These are phyloP conservation scores for Vitis cinerea DNA, from an alignment of 164 flowering plant species.

Conservation along the genomic window DNA sequence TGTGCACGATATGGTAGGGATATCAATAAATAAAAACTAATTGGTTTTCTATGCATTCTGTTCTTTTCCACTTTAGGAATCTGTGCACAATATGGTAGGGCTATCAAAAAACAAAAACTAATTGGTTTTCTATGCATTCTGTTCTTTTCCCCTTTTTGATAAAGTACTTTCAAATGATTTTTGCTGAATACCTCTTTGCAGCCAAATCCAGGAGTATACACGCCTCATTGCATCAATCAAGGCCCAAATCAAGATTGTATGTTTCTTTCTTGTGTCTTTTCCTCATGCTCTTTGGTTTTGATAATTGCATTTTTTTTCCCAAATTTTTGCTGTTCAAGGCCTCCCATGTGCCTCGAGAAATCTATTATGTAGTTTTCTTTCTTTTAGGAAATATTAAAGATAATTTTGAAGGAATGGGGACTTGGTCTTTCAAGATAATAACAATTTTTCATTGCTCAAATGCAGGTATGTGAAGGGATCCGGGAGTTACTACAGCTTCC, in stretches of 20 bases:
- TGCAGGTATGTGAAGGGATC: constrained; percentile 84
- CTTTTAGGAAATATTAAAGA: background rate
- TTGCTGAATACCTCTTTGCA: constrained; percentile 26
- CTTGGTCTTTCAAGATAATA: background rate
- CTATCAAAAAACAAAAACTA: too few relatives aligned
- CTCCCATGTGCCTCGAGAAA: background rate
- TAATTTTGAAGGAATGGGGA: background rate
- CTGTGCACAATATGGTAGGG: too few relatives aligned
- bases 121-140: background rate
- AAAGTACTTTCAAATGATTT: background rate
- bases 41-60: background rate
- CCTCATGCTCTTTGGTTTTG: background rate
- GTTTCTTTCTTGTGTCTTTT: background rate
- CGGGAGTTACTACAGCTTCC: constrained; percentile 65
- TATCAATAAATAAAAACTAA: too few relatives aligned
- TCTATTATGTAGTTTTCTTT: background rate
- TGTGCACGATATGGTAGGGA: too few relatives aligned
- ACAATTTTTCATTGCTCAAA: constrained; percentile 8
- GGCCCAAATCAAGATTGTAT: constrained; percentile 89
- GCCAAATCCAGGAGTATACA: constrained; percentile 81
- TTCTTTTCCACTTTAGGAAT: background rate
- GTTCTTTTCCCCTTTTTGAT: background rate
- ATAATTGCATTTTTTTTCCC: background rate
- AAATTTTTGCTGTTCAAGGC: background rate
- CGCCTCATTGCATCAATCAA: constrained; percentile 74